Evolutionary conservation across 1,139 yeast genomes (phyloP).

Genomic region (Suhomyces atakaporum): DNA sequence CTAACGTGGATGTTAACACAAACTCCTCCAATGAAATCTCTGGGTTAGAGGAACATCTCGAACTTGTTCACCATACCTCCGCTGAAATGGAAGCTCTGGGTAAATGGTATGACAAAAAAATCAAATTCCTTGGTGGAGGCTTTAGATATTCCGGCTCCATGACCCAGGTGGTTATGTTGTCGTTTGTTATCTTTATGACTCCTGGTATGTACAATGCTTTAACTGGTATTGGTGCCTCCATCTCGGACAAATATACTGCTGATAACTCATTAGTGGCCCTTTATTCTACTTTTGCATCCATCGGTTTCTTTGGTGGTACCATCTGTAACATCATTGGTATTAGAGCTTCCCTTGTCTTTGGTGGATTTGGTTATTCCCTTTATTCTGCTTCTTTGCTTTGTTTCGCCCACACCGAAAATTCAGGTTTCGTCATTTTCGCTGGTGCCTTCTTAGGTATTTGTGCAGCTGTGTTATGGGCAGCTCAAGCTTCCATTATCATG

Average conservation of each 20-base stretch:
- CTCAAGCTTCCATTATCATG: slow-evolving; percentile 60
- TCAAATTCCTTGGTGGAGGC: slow-evolving; percentile 18
- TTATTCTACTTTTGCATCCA: slow-evolving; percentile 55
- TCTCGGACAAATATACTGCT: slow-evolving; percentile 41
- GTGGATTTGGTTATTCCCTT: slow-evolving; percentile 58
- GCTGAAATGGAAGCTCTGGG: slow-evolving; percentile 35
- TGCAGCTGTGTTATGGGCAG: slow-evolving; percentile 62
- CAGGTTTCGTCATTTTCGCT: slow-evolving; percentile 57
- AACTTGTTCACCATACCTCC: slow-evolving; percentile 28
- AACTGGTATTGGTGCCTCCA: slow-evolving; percentile 55
- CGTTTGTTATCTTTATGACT: slow-evolving; percentile 54
- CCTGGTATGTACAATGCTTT: slow-evolving; percentile 64
- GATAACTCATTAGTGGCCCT: slow-evolving; percentile 58
- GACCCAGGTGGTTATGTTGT: slow-evolving; percentile 47
- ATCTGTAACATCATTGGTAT: slow-evolving; percentile 57
- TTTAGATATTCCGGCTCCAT: slow-evolving; percentile 46
- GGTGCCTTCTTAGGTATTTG: slow-evolving; percentile 63
- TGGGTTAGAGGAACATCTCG: slow-evolving; percentile 23
- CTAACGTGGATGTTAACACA: slow-evolving; percentile 14
- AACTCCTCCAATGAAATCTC: slow-evolving; percentile 8
- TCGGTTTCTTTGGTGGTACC: slow-evolving; percentile 64
- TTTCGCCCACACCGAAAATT: slow-evolving; percentile 48
- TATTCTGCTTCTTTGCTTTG: slow-evolving; percentile 55
- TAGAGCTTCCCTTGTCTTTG: slow-evolving; percentile 48
- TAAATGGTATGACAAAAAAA: slow-evolving; percentile 44